Evolutionary conservation across 805 yeast species (phyloP), one percentile per base, ranked within the genome.

Genomic region (Yarrowia sp.): DNA sequence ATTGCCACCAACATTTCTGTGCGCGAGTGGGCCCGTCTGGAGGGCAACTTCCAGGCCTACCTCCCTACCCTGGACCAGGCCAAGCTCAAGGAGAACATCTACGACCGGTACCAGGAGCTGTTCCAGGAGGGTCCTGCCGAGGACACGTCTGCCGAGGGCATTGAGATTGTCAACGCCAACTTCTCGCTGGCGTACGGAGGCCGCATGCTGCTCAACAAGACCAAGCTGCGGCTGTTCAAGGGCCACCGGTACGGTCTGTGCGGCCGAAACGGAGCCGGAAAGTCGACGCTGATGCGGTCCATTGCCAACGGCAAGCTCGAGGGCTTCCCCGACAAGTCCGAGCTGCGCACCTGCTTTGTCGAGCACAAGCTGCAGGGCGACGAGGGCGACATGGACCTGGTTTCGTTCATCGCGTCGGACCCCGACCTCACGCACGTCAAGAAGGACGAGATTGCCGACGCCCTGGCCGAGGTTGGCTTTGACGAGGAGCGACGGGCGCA

Each of bases 201-300:
- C 25, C 85, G 97, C 77, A 93, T 93, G 97, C 82, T 94, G 68
- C 80, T 93, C 69, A 93, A 92, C 81, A 94, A 94, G 78, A 91
- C 99, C 49, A 88, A 82, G 65, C 78, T 93, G 73, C 84, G 96
- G 72, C 81, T 93, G 65, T 79, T 89, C 68, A 90, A 92, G 78
- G 98, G 98, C 70, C 97, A 90, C 77, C 84, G 99, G 76, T 93
- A 93, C 72, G 99, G 99, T 80, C 81, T 93, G 65, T 90, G 97
- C 81, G 99, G 99, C 73, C 82, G 97, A 77, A 93, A 93, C 73
- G 99, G 99, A 82, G 97, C 97, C 64, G 99, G 99, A 79, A 93
- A 93, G 76, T 91, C 97, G 13, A 93, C 99, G 14, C 80, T 93
- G 70, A 91, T 93, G 98, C 84, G 98, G 75, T 87, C 98, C 29